phyloP scores from a whole-genome alignment of 2,329 filamentous ascomycete genomes.

The Achaetomium macrosporum region DNA sequence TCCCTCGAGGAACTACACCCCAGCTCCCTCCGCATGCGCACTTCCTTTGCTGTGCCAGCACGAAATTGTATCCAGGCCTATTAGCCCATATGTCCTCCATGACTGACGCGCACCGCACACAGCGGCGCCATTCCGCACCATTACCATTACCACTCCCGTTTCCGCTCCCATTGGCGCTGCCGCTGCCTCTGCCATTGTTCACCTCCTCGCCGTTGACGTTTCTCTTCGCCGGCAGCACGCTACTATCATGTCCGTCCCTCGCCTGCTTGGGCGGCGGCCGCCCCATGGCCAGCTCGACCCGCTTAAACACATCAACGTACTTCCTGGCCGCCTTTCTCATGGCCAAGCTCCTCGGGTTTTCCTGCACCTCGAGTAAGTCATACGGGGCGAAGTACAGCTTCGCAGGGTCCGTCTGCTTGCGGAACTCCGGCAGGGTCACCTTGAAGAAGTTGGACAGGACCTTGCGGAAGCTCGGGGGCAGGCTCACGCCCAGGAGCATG shows the following conservation, averaged over 20 bases:
- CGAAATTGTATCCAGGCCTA: slow-evolving; percentile 47
- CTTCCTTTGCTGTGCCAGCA: slow-evolving; percentile 49
- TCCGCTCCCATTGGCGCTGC: background rate
- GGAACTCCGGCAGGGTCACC: slow-evolving; percentile 52
- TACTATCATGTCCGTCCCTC: background rate
- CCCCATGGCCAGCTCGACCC: slow-evolving; percentile 44
- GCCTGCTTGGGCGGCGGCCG: background rate
- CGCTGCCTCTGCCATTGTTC: background rate
- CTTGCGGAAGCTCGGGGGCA: slow-evolving; percentile 42
- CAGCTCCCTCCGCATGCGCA: slow-evolving; percentile 52
- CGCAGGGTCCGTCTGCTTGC: slow-evolving; percentile 55
- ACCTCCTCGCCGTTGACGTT: background rate
- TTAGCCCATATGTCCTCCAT: slow-evolving; percentile 53
- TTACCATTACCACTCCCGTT: background rate
- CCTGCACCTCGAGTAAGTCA: slow-evolving; percentile 59
- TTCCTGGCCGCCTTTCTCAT: slow-evolving; percentile 32
- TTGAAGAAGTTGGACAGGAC: slow-evolving; percentile 63
- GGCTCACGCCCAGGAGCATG: slow-evolving; percentile 45
- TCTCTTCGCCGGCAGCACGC: background rate
- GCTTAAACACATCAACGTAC: slow-evolving; percentile 53
- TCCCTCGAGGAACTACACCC: slow-evolving; percentile 36
- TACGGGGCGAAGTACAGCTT: slow-evolving; percentile 70
- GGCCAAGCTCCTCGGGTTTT: slow-evolving; percentile 46
- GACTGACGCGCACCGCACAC: slow-evolving; percentile 57
- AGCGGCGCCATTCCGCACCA: slow-evolving; percentile 39